Percentiles rank a stretch among this genome's conserved stretches.
These are phyloP conservation scores for Mycena maculata DNA, from an alignment of 768 basidiomycete genomes.

Conservation along the genomic window DNA sequence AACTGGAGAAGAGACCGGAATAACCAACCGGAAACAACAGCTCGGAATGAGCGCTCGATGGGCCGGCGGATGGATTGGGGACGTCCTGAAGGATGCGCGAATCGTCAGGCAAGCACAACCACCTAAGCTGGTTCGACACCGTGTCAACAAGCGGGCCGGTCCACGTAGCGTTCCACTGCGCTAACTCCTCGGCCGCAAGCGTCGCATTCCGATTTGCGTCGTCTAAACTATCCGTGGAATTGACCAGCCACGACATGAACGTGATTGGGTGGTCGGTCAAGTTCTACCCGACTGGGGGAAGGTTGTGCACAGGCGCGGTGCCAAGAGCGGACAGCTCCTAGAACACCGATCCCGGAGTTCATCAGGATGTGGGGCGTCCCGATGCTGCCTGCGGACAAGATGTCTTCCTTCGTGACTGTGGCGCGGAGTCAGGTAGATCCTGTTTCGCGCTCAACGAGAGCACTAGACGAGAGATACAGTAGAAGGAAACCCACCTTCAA, in stretches of 20 bases:
- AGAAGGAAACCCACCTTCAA: not conserved
- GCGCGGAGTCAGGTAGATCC: constrained; percentile 17
- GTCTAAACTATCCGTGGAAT: constrained; percentile 35
- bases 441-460: not conserved
- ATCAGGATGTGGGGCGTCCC: constrained; percentile 43
- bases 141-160: constrained; percentile 34
- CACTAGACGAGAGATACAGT: not conserved
- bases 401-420: constrained; percentile 44
- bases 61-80: constrained; percentile 41
- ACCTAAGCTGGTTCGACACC: constrained; percentile 25
- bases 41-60: constrained; percentile 38
- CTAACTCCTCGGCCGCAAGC: constrained; percentile 14
- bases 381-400: constrained; percentile 47
- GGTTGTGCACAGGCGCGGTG: constrained; percentile 33
- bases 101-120: constrained; percentile 34
- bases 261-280: constrained; percentile 37
- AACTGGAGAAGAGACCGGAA: not conserved
- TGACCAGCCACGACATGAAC: constrained; percentile 29
- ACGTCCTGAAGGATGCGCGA: constrained; percentile 25
- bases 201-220: constrained; percentile 26
- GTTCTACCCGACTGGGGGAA: constrained; percentile 40
- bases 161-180: constrained; percentile 30
- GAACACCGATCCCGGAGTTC: constrained; percentile 43
- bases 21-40: constrained; percentile 32
- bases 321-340: constrained; percentile 23